phyloP scores from a whole-genome alignment of 768 basidiomycete species.

The Suillus alpinus region DNA sequence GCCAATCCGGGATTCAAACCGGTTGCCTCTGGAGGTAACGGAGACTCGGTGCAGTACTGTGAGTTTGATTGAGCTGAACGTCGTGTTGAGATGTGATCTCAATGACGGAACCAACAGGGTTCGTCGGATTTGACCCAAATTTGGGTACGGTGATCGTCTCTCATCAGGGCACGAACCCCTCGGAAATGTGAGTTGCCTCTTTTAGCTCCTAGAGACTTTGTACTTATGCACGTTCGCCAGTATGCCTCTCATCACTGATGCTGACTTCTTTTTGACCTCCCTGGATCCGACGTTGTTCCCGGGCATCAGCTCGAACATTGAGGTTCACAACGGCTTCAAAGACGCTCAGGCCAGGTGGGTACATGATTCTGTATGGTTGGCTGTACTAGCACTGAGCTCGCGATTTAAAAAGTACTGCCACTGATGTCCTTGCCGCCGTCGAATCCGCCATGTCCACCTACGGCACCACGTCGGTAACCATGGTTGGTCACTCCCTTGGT shows the following conservation, averaged over 20 bases:
- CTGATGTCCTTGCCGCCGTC: conserved; percentile 43
- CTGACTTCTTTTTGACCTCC: conserved; percentile 31
- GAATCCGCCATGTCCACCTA: conserved; percentile 35
- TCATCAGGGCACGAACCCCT: conserved; percentile 36
- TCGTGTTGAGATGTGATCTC: neutral
- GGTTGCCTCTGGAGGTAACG: conserved; percentile 48
- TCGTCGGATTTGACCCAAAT: conserved; percentile 48
- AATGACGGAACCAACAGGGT: conserved; percentile 35
- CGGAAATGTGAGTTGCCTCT: conserved; percentile 22
- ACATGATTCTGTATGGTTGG: neutral
- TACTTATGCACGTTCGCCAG: conserved; percentile 18
- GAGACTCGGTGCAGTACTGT: conserved; percentile 42
- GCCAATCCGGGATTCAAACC: conserved; percentile 49
- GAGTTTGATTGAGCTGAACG: neutral
- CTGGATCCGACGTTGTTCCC: conserved; percentile 47
- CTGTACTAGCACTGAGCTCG: neutral
- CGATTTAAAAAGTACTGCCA: conserved; percentile 33
- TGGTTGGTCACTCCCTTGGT: conserved; percentile 46
- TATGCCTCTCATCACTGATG: conserved; percentile 40
- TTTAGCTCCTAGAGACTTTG: neutral
- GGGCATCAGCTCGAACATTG: conserved; percentile 39
- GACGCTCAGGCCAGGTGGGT: conserved; percentile 43
- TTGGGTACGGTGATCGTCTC: conserved; percentile 35
- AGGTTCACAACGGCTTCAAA: conserved; percentile 48
- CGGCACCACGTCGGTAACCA: conserved; percentile 36